phyloP scores from a whole-genome alignment of 352 stramenopile species.

The Pythium plurisporium region DNA sequence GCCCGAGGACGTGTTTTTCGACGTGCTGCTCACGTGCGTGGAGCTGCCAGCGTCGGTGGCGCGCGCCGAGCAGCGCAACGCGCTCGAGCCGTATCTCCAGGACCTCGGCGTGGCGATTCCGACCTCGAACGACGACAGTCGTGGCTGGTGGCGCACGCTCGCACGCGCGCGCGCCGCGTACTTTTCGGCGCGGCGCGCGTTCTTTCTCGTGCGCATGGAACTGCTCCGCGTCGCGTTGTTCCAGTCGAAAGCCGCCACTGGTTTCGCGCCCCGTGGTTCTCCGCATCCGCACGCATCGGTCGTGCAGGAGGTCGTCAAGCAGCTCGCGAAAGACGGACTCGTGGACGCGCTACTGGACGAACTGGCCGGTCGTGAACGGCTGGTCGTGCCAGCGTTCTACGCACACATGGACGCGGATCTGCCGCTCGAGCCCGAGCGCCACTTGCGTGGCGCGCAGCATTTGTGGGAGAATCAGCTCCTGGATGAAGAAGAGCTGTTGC shows the following conservation, averaged over 20 bases:
- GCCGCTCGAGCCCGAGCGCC: conserved; percentile 6
- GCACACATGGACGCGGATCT: conserved; percentile 21
- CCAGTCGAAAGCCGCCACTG: not conserved
- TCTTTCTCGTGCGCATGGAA: conserved; percentile 54
- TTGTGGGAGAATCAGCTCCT: conserved; percentile 57
- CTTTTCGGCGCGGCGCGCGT: conserved; percentile 38
- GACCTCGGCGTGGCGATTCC: not conserved
- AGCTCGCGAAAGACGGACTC: conserved; percentile 55
- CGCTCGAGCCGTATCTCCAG: conserved; percentile 9
- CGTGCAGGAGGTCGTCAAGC: conserved; percentile 36
- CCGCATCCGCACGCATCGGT: conserved; percentile 28
- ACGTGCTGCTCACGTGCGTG: conserved; percentile 19
- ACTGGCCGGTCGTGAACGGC: conserved; percentile 37
- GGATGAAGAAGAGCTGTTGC: conserved; percentile 50
- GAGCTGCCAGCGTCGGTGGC: conserved; percentile 15
- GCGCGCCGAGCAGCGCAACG: conserved; percentile 7
- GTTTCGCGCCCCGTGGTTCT: not conserved
- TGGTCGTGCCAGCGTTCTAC: conserved; percentile 31
- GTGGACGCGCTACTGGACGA: conserved; percentile 54
- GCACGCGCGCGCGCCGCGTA: conserved; percentile 27
- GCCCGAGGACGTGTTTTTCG: conserved; percentile 14
- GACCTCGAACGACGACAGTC: conserved; percentile 13
- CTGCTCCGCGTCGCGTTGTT: conserved; percentile 41
- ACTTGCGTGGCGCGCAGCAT: conserved; percentile 27
- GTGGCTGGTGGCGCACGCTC: conserved; percentile 22